Percentiles rank a stretch among this genome's conserved stretches.
phyloP scores from a whole-genome alignment of 2,329 filamentous ascomycete genomes.

The Pseudocercospora pini-densiflorae region DNA sequence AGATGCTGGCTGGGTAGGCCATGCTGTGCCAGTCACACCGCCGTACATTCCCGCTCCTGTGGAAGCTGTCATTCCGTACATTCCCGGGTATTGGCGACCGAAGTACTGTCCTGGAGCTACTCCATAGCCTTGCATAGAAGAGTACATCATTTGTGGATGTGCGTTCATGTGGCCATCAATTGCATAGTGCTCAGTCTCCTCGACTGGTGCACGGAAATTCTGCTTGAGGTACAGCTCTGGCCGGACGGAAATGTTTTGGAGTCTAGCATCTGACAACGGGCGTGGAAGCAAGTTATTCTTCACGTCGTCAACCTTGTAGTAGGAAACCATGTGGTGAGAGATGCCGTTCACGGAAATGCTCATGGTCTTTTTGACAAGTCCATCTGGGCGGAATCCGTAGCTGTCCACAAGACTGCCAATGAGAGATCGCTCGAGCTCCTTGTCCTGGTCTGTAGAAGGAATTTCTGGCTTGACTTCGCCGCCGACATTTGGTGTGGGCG shows the following conservation, averaged over 20 bases:
- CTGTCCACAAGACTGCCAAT: conserved; percentile 88
- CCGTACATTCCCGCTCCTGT: conserved; percentile 35
- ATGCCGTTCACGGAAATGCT: conserved; percentile 75
- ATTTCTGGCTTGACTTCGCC: conserved; percentile 36
- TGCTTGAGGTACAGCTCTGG: conserved; percentile 46
- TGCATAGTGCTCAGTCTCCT: conserved; percentile 44
- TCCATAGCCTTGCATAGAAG: conserved; percentile 36
- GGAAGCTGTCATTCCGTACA: conserved; percentile 37
- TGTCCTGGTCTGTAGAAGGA: conserved; percentile 42
- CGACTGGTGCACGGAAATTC: conserved; percentile 45
- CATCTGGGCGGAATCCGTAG: conserved; percentile 81
- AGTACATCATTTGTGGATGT: conserved; percentile 42
- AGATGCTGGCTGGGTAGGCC: conserved; percentile 33
- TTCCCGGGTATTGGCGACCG: conserved; percentile 35
- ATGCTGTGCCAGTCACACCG: conserved; percentile 34
- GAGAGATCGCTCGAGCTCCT: conserved; percentile 62
- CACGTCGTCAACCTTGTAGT: conserved; percentile 85
- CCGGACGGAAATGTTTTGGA: conserved; percentile 40
- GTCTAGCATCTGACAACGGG: conserved; percentile 60
- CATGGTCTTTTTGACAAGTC: conserved; percentile 91
- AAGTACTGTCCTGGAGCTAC: conserved; percentile 40
- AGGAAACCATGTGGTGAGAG: conserved; percentile 84
- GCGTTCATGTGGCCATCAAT: conserved; percentile 41
- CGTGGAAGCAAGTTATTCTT: conserved; percentile 62
- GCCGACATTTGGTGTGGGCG: conserved; percentile 36